These are phyloP conservation scores for Zygnema circumcarinatum DNA, from an alignment of 139 green algal species.

Conservation along the genomic window DNA sequence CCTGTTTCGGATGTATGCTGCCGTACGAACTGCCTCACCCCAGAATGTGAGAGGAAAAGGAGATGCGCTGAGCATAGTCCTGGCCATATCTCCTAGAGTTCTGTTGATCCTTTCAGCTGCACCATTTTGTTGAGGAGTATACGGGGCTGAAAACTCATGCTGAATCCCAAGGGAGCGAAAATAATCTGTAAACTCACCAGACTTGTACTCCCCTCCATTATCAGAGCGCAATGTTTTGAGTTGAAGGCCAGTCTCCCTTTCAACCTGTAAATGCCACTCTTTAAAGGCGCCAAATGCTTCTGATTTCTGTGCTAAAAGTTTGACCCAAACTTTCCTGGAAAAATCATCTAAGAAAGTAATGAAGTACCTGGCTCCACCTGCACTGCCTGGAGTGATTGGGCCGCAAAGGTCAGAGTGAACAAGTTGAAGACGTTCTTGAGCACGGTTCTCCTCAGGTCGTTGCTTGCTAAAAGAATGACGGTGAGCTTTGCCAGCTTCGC, in stretches of 20 bases:
- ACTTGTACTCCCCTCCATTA: not conserved
- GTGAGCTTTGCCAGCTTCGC: not conserved
- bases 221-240: not conserved
- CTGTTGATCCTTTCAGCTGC: not conserved
- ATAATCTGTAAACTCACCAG: not conserved
- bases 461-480: not conserved
- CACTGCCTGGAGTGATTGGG: not conserved
- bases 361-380: not conserved
- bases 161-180: not conserved
- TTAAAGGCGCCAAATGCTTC: not conserved
- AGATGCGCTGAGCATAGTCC: not conserved
- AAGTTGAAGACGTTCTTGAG: not conserved
- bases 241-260: not conserved
- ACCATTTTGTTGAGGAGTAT: constrained; percentile 6
- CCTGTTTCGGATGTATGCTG: not conserved
- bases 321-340: not conserved
- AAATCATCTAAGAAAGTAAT: not conserved
- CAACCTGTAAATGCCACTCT: not conserved
- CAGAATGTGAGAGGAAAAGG: constrained; percentile 2
- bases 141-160: not conserved
- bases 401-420: not conserved
- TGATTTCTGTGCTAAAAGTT: not conserved
- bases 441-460: not conserved
- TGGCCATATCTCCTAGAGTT: not conserved
- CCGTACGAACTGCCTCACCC: not conserved